phyloP scores from a whole-genome alignment of 495 filamentous ascomycete genomes.

The Aspergillus saccharolyticus region DNA sequence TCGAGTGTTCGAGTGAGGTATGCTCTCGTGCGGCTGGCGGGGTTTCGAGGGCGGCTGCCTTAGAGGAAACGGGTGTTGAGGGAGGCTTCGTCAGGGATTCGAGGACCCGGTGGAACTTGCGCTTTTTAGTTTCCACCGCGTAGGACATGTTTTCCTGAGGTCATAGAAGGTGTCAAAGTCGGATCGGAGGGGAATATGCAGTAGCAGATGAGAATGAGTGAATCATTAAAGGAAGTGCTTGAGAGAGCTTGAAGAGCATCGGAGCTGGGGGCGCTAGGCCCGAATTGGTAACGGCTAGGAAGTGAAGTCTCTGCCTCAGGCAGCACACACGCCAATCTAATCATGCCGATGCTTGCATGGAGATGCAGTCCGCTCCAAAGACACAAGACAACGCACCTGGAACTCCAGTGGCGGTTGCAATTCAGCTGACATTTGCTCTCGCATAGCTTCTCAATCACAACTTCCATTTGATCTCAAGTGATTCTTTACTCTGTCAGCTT shows the following conservation, averaged over 20 bases:
- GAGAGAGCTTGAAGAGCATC: constrained; percentile 1
- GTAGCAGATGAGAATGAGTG: background rate
- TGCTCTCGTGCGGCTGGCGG: constrained; percentile 28
- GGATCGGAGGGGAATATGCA: background rate
- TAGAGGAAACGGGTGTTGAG: constrained; percentile 27
- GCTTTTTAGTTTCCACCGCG: constrained; percentile 49
- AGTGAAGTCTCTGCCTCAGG: constrained; percentile 11
- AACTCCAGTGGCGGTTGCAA: too few species aligned
- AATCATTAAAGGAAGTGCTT: background rate
- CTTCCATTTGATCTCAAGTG: too few species aligned
- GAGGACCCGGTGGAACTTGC: constrained; percentile 52
- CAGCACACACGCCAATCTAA: background rate
- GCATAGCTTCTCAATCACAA: too few species aligned
- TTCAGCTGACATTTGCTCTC: too few species aligned
- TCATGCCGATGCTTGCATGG: too few species aligned
- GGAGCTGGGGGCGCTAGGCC: constrained; percentile 10
- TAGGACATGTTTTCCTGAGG: constrained; percentile 42
- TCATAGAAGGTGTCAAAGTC: background rate
- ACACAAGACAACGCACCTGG: too few species aligned
- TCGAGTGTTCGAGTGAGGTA: constrained; percentile 16
- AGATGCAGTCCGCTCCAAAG: too few species aligned
- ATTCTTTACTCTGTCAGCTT: too few species aligned
- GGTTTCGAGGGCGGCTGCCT: background rate
- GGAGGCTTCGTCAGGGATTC: constrained; percentile 48
- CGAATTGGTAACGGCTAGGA: background rate